A percentile compares a stretch with the other conserved stretches of the same genome.
phyloP scores from a whole-genome alignment of 2,329 filamentous ascomycete species.

The Apiospora marii region DNA sequence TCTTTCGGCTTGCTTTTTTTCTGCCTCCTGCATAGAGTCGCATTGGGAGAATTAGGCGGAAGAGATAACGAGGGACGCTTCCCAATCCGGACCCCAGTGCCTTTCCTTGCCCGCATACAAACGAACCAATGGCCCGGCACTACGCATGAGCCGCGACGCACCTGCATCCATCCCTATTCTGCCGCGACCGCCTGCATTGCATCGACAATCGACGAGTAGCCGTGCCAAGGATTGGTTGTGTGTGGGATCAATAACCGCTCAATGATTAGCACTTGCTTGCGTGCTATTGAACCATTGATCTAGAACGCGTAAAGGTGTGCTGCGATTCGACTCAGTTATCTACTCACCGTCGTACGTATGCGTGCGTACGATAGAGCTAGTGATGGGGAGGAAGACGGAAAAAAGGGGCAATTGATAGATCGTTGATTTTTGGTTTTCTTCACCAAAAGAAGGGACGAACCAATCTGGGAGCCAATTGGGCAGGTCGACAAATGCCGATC shows the following conservation, averaged over 20 bases:
- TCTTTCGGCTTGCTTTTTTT: not conserved
- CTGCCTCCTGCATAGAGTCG: not conserved
- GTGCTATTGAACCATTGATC: not conserved
- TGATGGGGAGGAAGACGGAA: not conserved
- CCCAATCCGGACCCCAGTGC: not conserved
- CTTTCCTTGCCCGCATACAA: slow-evolving; percentile 9
- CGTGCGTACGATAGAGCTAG: not conserved
- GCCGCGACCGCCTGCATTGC: slow-evolving; percentile 6
- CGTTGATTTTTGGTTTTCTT: slow-evolving; percentile 1
- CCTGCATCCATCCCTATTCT: slow-evolving; percentile 19
- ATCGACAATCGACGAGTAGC: not conserved
- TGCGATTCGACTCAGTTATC: not conserved
- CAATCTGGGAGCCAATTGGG: not conserved
- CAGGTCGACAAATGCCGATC: slow-evolving; percentile 7
- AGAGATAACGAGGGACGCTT: not conserved
- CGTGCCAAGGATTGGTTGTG: not conserved
- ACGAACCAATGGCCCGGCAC: slow-evolving; percentile 20
- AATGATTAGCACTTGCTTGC: not conserved
- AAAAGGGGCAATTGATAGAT: not conserved
- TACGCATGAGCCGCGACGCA: slow-evolving; percentile 15
- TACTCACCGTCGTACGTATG: not conserved
- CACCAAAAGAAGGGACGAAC: slow-evolving; percentile 2
- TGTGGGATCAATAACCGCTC: not conserved
- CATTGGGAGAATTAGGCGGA: not conserved
- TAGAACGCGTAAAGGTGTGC: not conserved